A percentile compares a stretch with the other conserved stretches of the same genome.
Evolutionary conservation across 441 rosid genomes (phyloP).

Genomic region (Adansonia madagascariensis): DNA sequence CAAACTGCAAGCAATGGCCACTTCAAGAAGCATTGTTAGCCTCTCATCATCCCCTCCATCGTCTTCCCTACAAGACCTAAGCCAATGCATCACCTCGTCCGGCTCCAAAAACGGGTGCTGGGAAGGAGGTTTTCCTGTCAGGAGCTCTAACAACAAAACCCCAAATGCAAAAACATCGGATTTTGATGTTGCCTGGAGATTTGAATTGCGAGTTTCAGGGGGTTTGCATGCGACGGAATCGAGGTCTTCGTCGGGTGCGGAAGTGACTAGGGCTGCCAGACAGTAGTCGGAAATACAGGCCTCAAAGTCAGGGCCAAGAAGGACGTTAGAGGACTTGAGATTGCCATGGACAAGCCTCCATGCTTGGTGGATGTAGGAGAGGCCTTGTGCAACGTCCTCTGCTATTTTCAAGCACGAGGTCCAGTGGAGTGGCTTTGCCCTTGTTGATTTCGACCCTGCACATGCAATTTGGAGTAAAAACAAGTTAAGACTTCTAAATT

Average conservation of each 20-base stretch:
- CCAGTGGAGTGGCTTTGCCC: slow-evolving; percentile 94
- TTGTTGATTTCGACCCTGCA: slow-evolving; percentile 78
- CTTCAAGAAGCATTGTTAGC: slow-evolving; percentile 71
- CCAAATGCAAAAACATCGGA: slow-evolving; percentile 90
- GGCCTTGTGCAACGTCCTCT: slow-evolving; percentile 93
- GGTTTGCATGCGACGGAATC: slow-evolving; percentile 57
- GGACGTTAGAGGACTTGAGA: slow-evolving; percentile 77
- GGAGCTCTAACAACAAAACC: slow-evolving; percentile 71
- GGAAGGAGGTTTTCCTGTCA: slow-evolving; percentile 78
- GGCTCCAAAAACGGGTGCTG: slow-evolving; percentile 56
- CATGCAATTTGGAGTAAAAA: slow-evolving; percentile 1
- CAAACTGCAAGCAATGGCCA: slow-evolving; percentile 66
- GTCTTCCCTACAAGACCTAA: slow-evolving; percentile 62
- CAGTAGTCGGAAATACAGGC: slow-evolving; percentile 83
- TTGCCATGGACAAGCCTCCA: slow-evolving; percentile 85
- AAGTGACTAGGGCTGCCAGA: slow-evolving; percentile 56
- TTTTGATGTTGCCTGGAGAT: slow-evolving; percentile 48
- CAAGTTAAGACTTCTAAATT: neutral
- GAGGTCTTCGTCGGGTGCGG: slow-evolving; percentile 50
- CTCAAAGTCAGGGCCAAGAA: slow-evolving; percentile 85
- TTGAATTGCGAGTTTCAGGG: slow-evolving; percentile 62
- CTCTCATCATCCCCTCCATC: slow-evolving; percentile 61
- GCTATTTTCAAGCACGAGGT: slow-evolving; percentile 93
- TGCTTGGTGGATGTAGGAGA: slow-evolving; percentile 89
- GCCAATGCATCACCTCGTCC: slow-evolving; percentile 64